These are phyloP conservation scores for Senecio squalidus DNA, from an alignment of 140 eudicot species.

Conservation along the genomic window DNA sequence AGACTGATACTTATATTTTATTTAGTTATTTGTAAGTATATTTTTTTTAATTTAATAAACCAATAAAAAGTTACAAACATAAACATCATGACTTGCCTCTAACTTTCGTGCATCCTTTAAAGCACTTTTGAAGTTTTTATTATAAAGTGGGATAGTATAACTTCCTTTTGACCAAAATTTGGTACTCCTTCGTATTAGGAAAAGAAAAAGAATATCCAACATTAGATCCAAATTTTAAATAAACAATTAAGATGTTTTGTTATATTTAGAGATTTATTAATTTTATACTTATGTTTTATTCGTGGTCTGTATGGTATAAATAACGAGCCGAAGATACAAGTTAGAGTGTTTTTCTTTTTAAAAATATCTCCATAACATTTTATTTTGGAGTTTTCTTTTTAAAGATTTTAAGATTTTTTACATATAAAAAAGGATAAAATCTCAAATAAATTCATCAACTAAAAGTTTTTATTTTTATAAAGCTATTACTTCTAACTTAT, in stretches of 20 bases:
- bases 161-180: no score
- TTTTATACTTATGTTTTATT: not conserved
- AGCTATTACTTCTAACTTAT: not conserved
- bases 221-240: not conserved
- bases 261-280: no score
- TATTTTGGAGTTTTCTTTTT: no score
- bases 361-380: no score
- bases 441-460: no score
- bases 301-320: no score
- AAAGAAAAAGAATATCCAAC: not conserved
- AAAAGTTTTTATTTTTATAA: no score
- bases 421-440: no score
- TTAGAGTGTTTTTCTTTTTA: no score
- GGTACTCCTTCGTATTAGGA: not conserved
- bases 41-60: not conserved
- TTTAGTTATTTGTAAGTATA: not conserved
- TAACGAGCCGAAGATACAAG: no score
- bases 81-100: not conserved
- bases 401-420: no score
- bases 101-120: not conserved
- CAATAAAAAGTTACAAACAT: not conserved
- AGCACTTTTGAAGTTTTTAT: not conserved
- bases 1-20: not conserved
- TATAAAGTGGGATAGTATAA: not conserved
- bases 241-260: no score